Evolutionary conservation across 1,284 basidiomycete genomes (phyloP), one percentile per base, ranked within the genome.

Genomic region (Neonothopanus nambi): DNA sequence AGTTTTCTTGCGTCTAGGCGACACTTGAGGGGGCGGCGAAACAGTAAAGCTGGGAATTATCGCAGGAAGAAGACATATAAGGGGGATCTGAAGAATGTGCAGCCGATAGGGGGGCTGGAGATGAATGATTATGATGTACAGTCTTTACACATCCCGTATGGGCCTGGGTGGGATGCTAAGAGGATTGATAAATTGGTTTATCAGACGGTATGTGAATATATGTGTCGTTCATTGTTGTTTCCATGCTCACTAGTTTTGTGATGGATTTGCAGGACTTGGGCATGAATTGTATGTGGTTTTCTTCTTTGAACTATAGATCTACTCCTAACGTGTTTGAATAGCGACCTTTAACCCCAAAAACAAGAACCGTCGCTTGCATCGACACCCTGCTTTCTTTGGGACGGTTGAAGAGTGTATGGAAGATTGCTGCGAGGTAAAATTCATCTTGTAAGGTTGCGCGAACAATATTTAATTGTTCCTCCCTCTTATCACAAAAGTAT

Each of bases 361-460:
- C 65, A 79, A 82, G 56, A 74, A 71, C 15, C 71, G 81, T 15
- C 70, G 74, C 5, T 72, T 85, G 3, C 82, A 85, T 67, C 79
- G 82, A 21, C 83, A 84, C 58, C 76, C 80, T 6, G 82, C 82
- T 0, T 85, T 83, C 66, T 84, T 84, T 57, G 82, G 83, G 2
- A 80, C 75, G 0, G 74, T 80, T 59, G 58, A 73, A 40, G 81
- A 85, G 57, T 80, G 79, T 44, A 54, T 84, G 12, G 78, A 79
- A 52, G 83, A 84, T 56, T 82, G 81, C 55, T 85, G 82, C 63
- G 80, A 79, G 71, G 81, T 80, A 55, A 17, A 60, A 36, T 28
- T 11, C 43, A 35, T 45, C 30, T 33, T 13, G 30, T 9, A 33
- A 2, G 9, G 8, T 33, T 33, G 13, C 30, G 30, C 30, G 4